Evolutionary conservation across 1,284 basidiomycete genomes (phyloP).

Genomic region (Ustilago hordei): DNA sequence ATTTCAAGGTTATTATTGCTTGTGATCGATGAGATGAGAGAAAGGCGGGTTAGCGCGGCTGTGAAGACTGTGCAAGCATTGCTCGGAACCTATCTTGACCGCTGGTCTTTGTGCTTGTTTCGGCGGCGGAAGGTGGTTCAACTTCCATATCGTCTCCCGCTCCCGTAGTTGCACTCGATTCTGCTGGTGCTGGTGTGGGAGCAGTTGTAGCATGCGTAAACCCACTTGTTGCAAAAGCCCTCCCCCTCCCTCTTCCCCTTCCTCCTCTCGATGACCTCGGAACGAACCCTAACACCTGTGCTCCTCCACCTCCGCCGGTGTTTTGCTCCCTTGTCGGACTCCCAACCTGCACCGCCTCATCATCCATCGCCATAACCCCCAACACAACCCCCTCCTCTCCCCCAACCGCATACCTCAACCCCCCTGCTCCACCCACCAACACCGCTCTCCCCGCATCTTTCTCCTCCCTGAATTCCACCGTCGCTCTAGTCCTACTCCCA

Average conservation of each 20-base stretch:
- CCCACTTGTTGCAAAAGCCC: conserved; percentile 25
- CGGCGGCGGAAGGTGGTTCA: conserved; percentile 14
- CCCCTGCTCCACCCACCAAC: conserved; percentile 27
- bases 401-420: conserved; percentile 12
- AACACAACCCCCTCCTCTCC: conserved; percentile 8
- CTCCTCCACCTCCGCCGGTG: background rate
- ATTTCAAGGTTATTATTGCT: too few species aligned
- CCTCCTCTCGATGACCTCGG: conserved; percentile 37
- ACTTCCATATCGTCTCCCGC: conserved; percentile 33
- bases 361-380: conserved; percentile 12
- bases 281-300: conserved; percentile 17
- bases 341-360: conserved; percentile 2
- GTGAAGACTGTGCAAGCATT: conserved; percentile 33
- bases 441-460: conserved; percentile 53
- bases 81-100: conserved; percentile 56
- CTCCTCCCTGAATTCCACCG: conserved; percentile 51
- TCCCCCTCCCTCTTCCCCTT: conserved; percentile 29
- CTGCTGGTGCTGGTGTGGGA: conserved; percentile 2
- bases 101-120: conserved; percentile 9
- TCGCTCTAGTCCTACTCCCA: conserved; percentile 31
- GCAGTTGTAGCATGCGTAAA: conserved; percentile 9
- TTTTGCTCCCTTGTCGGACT: background rate
- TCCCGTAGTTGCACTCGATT: background rate
- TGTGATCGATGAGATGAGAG: background rate
- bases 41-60: background rate